Conservation (phyloP, 169 alveolate genomes). For the Ichthyophthirius multifiliis region DNA sequence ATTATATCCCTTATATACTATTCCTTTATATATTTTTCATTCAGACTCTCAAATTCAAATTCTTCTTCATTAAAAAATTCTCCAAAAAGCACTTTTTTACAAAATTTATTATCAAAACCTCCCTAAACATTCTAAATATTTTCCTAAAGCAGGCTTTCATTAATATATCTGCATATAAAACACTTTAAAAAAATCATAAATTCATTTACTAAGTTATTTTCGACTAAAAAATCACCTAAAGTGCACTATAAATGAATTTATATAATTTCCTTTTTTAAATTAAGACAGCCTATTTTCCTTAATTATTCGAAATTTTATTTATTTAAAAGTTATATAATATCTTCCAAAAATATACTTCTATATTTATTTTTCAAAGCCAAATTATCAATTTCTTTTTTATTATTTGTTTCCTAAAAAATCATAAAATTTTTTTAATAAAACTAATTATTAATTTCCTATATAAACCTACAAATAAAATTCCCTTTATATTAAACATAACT, state of each 20-base stretch:
- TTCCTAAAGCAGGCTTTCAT: not conserved
- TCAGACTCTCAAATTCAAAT: not conserved
- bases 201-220: not conserved
- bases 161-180: not conserved
- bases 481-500: not conserved
- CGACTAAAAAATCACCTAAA: not conserved
- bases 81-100: not conserved
- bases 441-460: not conserved
- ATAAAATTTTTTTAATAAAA: not conserved
- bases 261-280: not conserved
- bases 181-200: not conserved
- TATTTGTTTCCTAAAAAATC: not conserved
- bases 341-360: not conserved
- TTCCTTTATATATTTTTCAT: not conserved
- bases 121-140: not conserved
- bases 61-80: not conserved
- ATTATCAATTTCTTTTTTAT: not conserved
- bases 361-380: not conserved
- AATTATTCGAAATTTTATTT: not conserved
- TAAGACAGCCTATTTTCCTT: not conserved
- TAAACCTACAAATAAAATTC: not conserved
- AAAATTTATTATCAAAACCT: not conserved
- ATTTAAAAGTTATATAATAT: not conserved
- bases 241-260: not conserved
- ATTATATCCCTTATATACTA: not conserved